Base-by-base conservation (phyloP, 805 yeast species). In the Priceomyces medius region DNA sequence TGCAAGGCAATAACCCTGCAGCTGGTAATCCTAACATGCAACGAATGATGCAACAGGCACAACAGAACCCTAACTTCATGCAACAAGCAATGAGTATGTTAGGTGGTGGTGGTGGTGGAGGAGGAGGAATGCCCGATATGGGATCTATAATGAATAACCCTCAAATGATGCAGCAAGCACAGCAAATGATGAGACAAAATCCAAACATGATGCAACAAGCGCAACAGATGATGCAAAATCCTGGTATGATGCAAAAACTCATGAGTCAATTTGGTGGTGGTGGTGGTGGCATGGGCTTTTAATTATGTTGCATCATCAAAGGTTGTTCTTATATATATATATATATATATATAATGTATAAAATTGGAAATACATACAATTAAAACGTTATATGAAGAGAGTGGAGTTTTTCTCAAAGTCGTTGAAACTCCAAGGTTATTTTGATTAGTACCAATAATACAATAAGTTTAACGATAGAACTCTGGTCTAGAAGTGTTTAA, bases 401-500 rank as follows among this genome's bases (percentile, higher is more conserved):
- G n/a, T n/a, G n/a, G n/a, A n/a, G n/a, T n/a, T n/a, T n/a, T n/a
- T n/a, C n/a, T n/a, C n/a, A n/a, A n/a, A n/a, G n/a, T n/a, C n/a
- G n/a, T n/a, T n/a, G n/a, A n/a, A n/a, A n/a, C n/a, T n/a, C n/a
- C n/a, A n/a, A n/a, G n/a, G n/a, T n/a, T n/a, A n/a, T n/a, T n/a
- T n/a, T n/a, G n/a, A n/a, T n/a, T n/a, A n/a, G n/a, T n/a, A n/a
- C n/a, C n/a, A n/a, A n/a, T n/a, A n/a, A n/a, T n/a, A n/a, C n/a
- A n/a, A n/a, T n/a, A n/a, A n/a, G n/a, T n/a, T 39, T 43, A 44
- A 20, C 47, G 43, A 65, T 93, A 93, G 62, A 90, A 93, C 50
- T 89, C 98, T 0, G 99, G 98, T 54, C 97, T 77, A 48, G 83
- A 79, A 3, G 93, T 80, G 55, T 93, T 90, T 50, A 93, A 71